Base-by-base conservation (phyloP, 2,329 filamentous ascomycete species). In the Seiridium cupressi region DNA sequence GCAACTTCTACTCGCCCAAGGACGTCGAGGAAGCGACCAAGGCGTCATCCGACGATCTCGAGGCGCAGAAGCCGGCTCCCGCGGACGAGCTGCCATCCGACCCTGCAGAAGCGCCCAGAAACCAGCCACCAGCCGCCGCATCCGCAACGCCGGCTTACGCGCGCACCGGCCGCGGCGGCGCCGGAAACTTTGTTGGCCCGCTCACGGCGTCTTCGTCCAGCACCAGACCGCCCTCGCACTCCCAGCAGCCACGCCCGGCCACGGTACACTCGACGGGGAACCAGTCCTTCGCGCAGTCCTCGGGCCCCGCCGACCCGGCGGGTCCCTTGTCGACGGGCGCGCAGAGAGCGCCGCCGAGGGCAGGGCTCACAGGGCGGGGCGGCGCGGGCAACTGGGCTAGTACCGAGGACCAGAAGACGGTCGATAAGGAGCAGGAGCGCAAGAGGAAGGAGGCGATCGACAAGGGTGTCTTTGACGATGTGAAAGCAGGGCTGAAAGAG, bases 1-100 rank as follows among this genome's bases (percentile, higher is more conserved):
- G 87, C 57, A 89, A 89, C 73, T 87, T 82, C 70, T 81, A 81
- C 67, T 77, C 77, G 68, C 78, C 81, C 63, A 77, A 81, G 64
- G 79, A 85, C 60, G 71, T 82, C 34, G 77, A 84, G 35, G 78
- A 82, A 51, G 70, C 65, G 18, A 65, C 62, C 59, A 64, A 62
- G 40, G 59, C 64, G 42, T 59, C 38, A 4, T 9, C 10, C 26
- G 7, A 13, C 11, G 76, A 79, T 60, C 69, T 77, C 55, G 76
- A 80, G 68, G 72, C 76, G 42, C 76, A 78, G 60, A 57, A 57
- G 70, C 18, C 66, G 69, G 40, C 64, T 63, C 44, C 65, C 62
- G 34, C 63, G 55, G 61, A 73, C 63, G 57, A 70, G 4, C 47
- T 61, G 6, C 61, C 67, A 8, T 61, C 64, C 8, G 64, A 68